These are phyloP conservation scores for Phytophthora cajani DNA, from an alignment of 352 stramenopile genomes.

Conservation along the genomic window DNA sequence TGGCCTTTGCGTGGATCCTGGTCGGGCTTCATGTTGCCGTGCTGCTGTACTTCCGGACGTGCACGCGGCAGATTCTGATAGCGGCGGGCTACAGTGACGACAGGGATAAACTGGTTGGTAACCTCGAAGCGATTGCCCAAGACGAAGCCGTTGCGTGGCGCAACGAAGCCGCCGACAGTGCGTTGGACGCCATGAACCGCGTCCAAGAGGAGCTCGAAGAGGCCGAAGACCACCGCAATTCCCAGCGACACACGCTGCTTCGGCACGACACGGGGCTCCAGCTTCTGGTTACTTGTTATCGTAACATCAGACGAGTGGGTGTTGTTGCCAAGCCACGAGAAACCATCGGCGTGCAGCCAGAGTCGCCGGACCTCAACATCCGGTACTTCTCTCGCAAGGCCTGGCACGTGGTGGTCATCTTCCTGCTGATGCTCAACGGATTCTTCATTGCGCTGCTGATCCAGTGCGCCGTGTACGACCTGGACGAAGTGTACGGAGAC, in stretches of 20 bases:
- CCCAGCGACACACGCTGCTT: constrained; percentile 16
- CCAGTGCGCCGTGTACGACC: constrained; percentile 66
- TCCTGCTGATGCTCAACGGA: constrained; percentile 74
- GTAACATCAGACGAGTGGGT: constrained; percentile 22
- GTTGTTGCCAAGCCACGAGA: constrained; percentile 6
- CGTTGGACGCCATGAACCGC: constrained; percentile 22
- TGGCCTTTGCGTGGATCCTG: constrained; percentile 36
- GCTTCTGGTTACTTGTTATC: constrained; percentile 29
- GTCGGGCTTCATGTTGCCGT: constrained; percentile 45
- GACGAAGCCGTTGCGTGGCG: constrained; percentile 26
- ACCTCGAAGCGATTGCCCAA: constrained; percentile 23
- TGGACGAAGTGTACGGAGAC: constrained; percentile 42
- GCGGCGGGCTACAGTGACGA: constrained; percentile 40
- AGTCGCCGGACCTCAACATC: constrained; percentile 24
- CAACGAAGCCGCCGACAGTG: constrained; percentile 31
- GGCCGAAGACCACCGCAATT: constrained; percentile 29
- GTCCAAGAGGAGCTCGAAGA: constrained; percentile 37
- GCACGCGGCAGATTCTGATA: constrained; percentile 38
- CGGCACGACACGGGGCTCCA: constrained; percentile 33
- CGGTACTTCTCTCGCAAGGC: constrained; percentile 69
- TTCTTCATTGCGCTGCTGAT: constrained; percentile 70
- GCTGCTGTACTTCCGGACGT: constrained; percentile 47
- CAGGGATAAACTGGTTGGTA: constrained; percentile 7
- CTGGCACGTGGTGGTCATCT: constrained; percentile 71
- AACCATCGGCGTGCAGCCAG: constrained; percentile 14